Evolutionary conservation across 768 basidiomycete species (phyloP).

Genomic region (Lentinus tigrinus): DNA sequence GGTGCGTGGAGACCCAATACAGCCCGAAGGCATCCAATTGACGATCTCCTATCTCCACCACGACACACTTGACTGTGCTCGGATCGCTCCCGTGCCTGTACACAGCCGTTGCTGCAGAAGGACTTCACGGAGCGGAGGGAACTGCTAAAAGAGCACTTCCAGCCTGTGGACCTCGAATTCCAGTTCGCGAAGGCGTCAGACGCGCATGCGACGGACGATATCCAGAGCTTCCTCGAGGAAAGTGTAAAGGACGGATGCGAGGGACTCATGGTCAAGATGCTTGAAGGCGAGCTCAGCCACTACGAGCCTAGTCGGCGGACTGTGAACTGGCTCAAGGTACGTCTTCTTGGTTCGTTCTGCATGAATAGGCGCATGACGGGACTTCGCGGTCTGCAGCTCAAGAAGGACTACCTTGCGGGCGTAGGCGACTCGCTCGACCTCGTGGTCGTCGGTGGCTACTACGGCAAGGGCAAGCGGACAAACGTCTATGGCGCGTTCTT

Average conservation of each 20-base stretch:
- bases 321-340: slow-evolving; percentile 97
- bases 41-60: neutral
- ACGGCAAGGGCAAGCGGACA: slow-evolving; percentile 97
- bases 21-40: neutral
- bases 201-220: slow-evolving; percentile 86
- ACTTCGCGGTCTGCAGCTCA: slow-evolving; percentile 58
- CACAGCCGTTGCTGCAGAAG: slow-evolving; percentile 78
- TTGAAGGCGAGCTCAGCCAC: slow-evolving; percentile 85
- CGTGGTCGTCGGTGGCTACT: slow-evolving; percentile 96
- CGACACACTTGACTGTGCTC: neutral
- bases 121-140: slow-evolving; percentile 74
- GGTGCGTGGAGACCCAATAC: slow-evolving; percentile 43
- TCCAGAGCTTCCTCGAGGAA: slow-evolving; percentile 91
- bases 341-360: neutral
- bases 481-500: slow-evolving; percentile 98
- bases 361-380: neutral
- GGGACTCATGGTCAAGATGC: slow-evolving; percentile 99
- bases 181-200: slow-evolving; percentile 92
- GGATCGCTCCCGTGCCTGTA: neutral
- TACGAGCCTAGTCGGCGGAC: slow-evolving; percentile 95
- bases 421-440: slow-evolving; percentile 97
- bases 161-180: slow-evolving; percentile 84
- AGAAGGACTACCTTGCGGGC: slow-evolving; percentile 97
- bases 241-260: slow-evolving; percentile 99
- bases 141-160: slow-evolving; percentile 78